Percentiles rank a stretch among this genome's conserved stretches.
Conservation (phyloP, 352 stramenopile genomes). For the Aphanomyces invadans region DNA sequence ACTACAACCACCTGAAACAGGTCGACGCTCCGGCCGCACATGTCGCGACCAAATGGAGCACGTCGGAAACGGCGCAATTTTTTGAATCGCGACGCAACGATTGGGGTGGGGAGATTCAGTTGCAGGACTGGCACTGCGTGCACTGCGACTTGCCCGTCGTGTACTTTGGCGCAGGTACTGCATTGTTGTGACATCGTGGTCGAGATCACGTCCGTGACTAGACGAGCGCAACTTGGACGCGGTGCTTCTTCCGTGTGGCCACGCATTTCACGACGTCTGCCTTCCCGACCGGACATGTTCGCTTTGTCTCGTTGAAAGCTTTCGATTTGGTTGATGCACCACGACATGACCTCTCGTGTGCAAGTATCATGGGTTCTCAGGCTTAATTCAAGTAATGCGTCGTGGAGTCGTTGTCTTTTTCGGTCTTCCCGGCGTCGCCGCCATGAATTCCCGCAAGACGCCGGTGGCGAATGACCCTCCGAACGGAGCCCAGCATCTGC, state of each 20-base stretch:
- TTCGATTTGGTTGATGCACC: conserved; percentile 9
- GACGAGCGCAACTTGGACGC: conserved; percentile 72
- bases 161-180: conserved; percentile 67
- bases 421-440: too few relatives aligned
- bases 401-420: too few relatives aligned
- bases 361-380: too few relatives aligned
- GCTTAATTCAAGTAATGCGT: too few relatives aligned
- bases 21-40: not conserved
- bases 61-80: conserved; percentile 27
- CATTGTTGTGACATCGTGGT: not conserved
- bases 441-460: too few relatives aligned
- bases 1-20: not conserved
- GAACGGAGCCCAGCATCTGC: too few relatives aligned
- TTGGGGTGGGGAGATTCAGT: conserved; percentile 78
- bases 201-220: conserved; percentile 26
- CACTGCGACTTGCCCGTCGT: conserved; percentile 72
- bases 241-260: conserved; percentile 62
- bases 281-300: conserved; percentile 53
- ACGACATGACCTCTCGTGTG: too few relatives aligned
- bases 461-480: too few relatives aligned
- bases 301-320: conserved; percentile 52
- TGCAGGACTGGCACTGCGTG: conserved; percentile 70
- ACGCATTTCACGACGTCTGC: conserved; percentile 67
- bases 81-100: conserved; percentile 82
- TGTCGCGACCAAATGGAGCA: not conserved